Base-by-base conservation (phyloP, 257 asterid species). In the Lithospermum erythrorhizon region DNA sequence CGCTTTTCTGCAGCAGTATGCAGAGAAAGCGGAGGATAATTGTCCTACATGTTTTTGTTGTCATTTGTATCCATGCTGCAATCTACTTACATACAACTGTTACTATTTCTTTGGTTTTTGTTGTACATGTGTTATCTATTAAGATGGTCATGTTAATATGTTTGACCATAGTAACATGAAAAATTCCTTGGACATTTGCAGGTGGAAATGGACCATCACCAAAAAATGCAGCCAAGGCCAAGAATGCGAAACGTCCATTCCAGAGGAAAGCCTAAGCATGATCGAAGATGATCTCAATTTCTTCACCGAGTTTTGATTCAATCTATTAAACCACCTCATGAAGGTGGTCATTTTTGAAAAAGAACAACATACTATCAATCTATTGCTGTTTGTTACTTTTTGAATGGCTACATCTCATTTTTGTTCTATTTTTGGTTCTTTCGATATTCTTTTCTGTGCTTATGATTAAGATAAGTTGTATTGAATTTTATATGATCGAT, bases 1-100 rank as follows among this genome's bases (percentile, higher is more conserved):
- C 80, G 81, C 83, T 84, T 72, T 72, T 78, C 81, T 78, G 88
- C 82, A 51, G 18, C 35, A 63, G 61, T 23, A 10, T 71, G 83
- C 88, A 76, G 82, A 58, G 30, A 68, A 27, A 75, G 94, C 88
- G 78, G 61, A 3, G 8, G 75, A 35, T 2, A 77, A 66, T 24
- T 57, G 79, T 86, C 88, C 88, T 84, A 84, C 51, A 87, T 75
- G 57, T 47, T 22, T 21, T 52, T n/a, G 3, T 11, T 53, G 57
- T 53, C 27, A n/a, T 9, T 21, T 53, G 2, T 53, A 53, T 20
- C 24, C 23, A 35, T 27, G 32, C 32, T 2, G 32, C 32, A 27
- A 27, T 27, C 4, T 27, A 27, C 32, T 27, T 27, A n/a, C n/a
- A n/a, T n/a, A n/a, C n/a, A n/a, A n/a, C n/a, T n/a, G n/a, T n/a